A percentile compares a stretch with the other conserved stretches of the same genome.
Conservation (phyloP, 139 green algal species). For the Chlorella vulgaris region DNA sequence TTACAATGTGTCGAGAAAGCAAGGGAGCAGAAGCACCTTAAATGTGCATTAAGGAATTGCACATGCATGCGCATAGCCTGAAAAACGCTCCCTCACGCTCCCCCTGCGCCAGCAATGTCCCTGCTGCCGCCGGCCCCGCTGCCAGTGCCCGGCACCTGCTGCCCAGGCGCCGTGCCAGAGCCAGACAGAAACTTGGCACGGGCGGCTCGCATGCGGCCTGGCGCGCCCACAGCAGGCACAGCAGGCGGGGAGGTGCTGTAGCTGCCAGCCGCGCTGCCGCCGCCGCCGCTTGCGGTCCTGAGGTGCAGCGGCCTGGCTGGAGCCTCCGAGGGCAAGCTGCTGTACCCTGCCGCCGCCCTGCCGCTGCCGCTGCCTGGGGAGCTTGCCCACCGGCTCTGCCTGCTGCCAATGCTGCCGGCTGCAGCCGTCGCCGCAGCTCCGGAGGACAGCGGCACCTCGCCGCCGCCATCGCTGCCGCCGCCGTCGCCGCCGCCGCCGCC, state of each 20-base stretch:
- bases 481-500: background rate
- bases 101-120: too few relatives aligned
- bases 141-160: background rate
- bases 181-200: too few relatives aligned
- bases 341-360: background rate
- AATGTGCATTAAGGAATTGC: too few relatives aligned
- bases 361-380: background rate
- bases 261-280: background rate
- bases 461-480: background rate
- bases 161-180: too few relatives aligned
- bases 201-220: too few relatives aligned
- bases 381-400: background rate
- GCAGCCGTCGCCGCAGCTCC: background rate
- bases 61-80: too few relatives aligned
- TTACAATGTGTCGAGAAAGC: too few relatives aligned
- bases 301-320: background rate
- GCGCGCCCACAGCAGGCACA: too few relatives aligned
- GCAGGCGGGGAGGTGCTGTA: background rate
- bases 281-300: too few relatives aligned
- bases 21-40: too few relatives aligned
- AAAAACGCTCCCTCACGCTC: too few relatives aligned
- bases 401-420: background rate
- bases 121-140: background rate
- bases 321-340: background rate
- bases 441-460: background rate